Conservation (phyloP, 106 monocot genomes). For the Phalaenopsis equestris region DNA sequence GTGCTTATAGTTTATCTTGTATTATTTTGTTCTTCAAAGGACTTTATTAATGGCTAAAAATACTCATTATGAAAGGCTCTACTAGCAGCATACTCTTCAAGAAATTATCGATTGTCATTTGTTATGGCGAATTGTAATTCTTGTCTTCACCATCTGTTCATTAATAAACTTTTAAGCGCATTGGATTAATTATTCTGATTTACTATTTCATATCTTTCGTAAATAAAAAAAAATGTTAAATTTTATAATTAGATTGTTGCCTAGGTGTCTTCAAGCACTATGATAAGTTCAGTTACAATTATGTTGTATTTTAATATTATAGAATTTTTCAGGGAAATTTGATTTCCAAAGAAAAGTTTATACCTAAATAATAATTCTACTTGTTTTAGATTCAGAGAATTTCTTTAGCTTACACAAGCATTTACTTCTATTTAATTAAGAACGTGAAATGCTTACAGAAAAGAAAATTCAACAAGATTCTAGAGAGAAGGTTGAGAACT, state of each 20-base stretch:
- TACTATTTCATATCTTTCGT: background rate
- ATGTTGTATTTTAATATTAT: background rate
- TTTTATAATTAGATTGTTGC: background rate
- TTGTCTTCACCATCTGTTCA: background rate
- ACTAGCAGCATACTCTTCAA: background rate
- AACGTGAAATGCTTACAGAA: too few species aligned
- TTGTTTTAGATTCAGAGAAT: too few species aligned
- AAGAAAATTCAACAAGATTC: too few species aligned
- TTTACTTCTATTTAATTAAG: too few species aligned
- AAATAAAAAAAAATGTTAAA: background rate
- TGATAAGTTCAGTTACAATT: background rate
- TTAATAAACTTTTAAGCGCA: background rate
- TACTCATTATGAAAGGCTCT: background rate
- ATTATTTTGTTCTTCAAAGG: background rate
- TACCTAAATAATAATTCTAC: too few species aligned
- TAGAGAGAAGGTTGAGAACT: too few species aligned
- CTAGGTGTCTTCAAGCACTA: background rate
- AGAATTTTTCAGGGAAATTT: background rate
- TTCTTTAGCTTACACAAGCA: too few species aligned
- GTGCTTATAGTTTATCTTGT: background rate
- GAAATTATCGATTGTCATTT: background rate
- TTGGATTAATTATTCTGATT: background rate
- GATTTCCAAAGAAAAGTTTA: too few species aligned
- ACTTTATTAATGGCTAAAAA: background rate
- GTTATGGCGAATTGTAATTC: background rate